phyloP scores from a whole-genome alignment of 345 rosid species.

The Anacardium occidentale region DNA sequence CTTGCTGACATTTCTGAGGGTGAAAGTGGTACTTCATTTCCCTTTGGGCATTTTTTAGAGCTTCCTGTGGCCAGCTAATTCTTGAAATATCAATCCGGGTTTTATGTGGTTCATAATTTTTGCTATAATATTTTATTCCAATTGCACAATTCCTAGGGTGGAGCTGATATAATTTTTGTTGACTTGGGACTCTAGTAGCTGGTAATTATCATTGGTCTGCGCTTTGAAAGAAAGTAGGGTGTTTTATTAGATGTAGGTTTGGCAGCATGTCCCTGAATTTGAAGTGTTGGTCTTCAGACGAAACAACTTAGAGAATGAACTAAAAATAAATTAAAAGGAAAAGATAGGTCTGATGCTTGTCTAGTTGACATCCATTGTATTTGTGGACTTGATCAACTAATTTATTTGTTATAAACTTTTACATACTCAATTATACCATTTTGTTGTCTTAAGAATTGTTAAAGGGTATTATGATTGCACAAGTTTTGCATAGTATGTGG shows the following conservation, averaged over 20 bases:
- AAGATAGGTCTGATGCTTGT: background rate
- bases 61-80: background rate
- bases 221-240: background rate
- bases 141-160: no score
- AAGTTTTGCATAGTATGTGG: background rate
- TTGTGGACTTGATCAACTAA: background rate
- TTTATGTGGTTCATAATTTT: background rate
- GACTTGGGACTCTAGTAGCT: background rate
- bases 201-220: constrained; percentile 4
- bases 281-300: background rate
- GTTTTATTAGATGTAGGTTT: background rate
- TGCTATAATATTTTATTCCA: background rate
- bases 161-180: background rate
- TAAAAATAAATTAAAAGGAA: background rate
- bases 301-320: background rate
- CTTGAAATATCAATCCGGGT: background rate
- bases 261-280: background rate
- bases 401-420: background rate
- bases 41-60: constrained; percentile 4
- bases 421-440: background rate
- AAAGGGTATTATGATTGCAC: background rate
- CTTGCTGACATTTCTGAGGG: constrained; percentile 75
- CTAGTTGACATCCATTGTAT: background rate
- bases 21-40: constrained; percentile 49
- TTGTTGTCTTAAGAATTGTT: background rate